phyloP scores from a whole-genome alignment of 1,139 yeast genomes.

The Zhuliangozyma blackwelliae region DNA sequence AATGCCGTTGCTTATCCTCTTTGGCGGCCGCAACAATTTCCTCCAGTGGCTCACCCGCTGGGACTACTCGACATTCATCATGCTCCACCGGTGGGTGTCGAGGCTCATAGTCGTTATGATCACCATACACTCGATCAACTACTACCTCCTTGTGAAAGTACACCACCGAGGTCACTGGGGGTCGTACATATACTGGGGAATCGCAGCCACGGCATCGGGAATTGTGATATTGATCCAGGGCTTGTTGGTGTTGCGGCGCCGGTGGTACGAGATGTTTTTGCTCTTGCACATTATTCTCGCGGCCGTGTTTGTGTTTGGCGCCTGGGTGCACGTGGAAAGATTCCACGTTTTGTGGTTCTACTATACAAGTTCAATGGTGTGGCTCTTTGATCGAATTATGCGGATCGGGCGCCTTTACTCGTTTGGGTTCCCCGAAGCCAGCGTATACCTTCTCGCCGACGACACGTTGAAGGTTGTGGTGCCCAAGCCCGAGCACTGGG shows the following conservation, averaged over 20 bases:
- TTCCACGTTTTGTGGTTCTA: constrained; percentile 38
- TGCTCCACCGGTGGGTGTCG: constrained; percentile 38
- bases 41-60: constrained; percentile 38
- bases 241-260: constrained; percentile 35
- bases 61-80: constrained; percentile 34
- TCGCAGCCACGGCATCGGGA: constrained; percentile 30
- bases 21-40: constrained; percentile 44
- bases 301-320: constrained; percentile 34
- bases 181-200: constrained; percentile 17
- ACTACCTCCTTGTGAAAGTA: neutral
- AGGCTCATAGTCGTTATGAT: constrained; percentile 26
- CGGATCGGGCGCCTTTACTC: constrained; percentile 29
- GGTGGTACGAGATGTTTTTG: constrained; percentile 42
- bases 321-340: constrained; percentile 38
- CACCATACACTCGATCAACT: constrained; percentile 30
- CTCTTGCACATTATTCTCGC: constrained; percentile 40
- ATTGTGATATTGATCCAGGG: constrained; percentile 35
- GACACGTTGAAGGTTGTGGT: constrained; percentile 40
- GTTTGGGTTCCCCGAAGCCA: constrained; percentile 40
- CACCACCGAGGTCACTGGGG: too few species aligned
- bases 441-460: constrained; percentile 27
- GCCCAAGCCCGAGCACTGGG: constrained; percentile 40
- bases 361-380: constrained; percentile 37
- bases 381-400: constrained; percentile 42
- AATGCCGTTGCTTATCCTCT: constrained; percentile 33